These are phyloP conservation scores for Arachis hypogaea DNA, from an alignment of 306 rosid species.

Conservation along the genomic window DNA sequence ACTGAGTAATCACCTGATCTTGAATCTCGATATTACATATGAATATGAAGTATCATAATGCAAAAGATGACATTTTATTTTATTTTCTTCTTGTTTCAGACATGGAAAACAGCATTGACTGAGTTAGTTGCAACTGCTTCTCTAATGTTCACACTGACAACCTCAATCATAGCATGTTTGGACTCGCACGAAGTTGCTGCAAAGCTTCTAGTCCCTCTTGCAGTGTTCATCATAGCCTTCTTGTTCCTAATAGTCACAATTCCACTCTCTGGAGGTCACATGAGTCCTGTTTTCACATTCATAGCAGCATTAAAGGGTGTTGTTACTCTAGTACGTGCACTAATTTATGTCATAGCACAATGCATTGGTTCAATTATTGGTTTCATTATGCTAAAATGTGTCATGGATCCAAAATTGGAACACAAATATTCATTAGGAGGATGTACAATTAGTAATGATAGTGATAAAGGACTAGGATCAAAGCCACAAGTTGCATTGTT, in stretches of 20 bases:
- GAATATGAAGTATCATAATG: too few relatives aligned
- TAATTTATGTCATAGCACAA: conserved; percentile 55
- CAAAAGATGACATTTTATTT: background rate
- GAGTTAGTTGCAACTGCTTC: conserved; percentile 65
- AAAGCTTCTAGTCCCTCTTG: conserved; percentile 65
- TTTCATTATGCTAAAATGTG: conserved; percentile 52
- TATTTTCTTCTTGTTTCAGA: conserved; percentile 37
- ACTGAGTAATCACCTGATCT: too few relatives aligned
- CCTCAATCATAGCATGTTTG: conserved; percentile 67
- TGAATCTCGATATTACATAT: too few relatives aligned
- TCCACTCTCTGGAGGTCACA: conserved; percentile 77
- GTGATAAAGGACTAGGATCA: conserved; percentile 12
- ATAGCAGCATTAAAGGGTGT: conserved; percentile 51
- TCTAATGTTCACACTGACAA: conserved; percentile 54
- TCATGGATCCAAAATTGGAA: conserved; percentile 46
- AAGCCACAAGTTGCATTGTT: conserved; percentile 47
- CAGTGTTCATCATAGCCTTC: conserved; percentile 63
- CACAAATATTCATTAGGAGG: conserved; percentile 62
- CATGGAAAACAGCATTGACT: conserved; percentile 73
- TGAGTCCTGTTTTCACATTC: conserved; percentile 68
- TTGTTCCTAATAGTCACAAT: conserved; percentile 69
- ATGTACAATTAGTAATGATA: conserved; percentile 48
- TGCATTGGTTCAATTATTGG: conserved; percentile 67
- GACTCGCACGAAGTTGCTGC: conserved; percentile 57
- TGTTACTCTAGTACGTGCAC: conserved; percentile 37